Conservation (phyloP, 139 green algal genomes). For the Auxenochlorella pyrenoidosa region DNA sequence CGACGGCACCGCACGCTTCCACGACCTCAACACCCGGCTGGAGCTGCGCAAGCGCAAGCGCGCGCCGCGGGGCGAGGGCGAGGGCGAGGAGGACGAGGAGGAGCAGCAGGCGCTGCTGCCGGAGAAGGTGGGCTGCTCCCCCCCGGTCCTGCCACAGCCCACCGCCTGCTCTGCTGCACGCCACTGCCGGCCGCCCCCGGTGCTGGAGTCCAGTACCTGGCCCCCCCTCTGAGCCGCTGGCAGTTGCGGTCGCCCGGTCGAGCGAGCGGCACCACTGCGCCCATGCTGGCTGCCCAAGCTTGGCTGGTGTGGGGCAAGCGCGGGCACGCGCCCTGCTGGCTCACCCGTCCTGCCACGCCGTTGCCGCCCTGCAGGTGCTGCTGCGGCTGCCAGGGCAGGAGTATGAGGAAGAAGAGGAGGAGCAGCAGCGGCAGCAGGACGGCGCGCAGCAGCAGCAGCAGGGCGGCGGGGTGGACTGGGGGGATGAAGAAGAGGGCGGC, state of each 20-base stretch:
- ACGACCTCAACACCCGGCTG: slow-evolving; percentile 45
- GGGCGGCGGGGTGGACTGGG: not conserved
- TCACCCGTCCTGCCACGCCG: not conserved
- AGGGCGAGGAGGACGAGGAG: slow-evolving; percentile 11
- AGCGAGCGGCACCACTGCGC: no score
- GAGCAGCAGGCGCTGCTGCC: slow-evolving; percentile 23
- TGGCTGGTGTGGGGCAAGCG: no score
- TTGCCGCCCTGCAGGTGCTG: not conserved
- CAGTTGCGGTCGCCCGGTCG: no score
- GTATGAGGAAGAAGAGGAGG: not conserved
- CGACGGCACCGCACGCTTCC: slow-evolving; percentile 42
- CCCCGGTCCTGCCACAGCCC: no score
- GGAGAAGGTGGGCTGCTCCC: slow-evolving; percentile 31
- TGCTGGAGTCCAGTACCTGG: no score
- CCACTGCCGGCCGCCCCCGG: not conserved
- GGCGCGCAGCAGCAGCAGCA: slow-evolving; percentile 1
- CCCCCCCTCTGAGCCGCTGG: no score
- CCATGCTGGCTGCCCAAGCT: no score
- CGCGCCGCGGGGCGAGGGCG: not conserved
- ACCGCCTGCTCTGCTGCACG: no score
- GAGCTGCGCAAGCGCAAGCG: slow-evolving; percentile 49
- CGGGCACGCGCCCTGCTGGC: no score
- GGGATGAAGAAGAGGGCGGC: not conserved
- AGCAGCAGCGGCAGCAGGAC: slow-evolving; percentile 11
- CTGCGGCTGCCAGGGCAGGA: slow-evolving; percentile 1